Conservation (phyloP, 106 monocot genomes). For the Dendrobium catenatum region DNA sequence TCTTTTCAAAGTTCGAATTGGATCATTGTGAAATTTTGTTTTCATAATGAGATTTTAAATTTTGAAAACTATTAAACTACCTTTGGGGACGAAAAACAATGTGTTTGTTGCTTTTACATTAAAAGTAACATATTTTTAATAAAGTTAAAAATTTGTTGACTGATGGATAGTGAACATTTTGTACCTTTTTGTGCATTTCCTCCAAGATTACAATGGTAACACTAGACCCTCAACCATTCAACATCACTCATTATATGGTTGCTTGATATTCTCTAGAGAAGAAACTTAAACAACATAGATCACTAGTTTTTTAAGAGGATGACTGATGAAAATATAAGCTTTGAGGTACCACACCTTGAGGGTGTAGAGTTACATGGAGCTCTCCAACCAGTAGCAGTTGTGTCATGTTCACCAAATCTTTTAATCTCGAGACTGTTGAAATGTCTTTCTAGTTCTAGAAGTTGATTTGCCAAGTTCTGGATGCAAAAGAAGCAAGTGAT, state of each 20-base stretch:
- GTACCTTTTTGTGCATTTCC: neutral
- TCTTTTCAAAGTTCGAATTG: neutral
- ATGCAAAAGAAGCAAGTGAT: conserved; percentile 7
- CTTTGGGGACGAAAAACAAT: neutral
- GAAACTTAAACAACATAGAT: neutral
- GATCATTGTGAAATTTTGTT: neutral
- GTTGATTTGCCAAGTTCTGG: conserved; percentile 73
- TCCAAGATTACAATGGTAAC: neutral
- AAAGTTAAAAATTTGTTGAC: neutral
- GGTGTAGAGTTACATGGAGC: conserved; percentile 19
- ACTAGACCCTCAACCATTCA: neutral
- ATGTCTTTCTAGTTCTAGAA: conserved; percentile 84
- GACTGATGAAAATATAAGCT: neutral
- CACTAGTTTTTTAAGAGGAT: neutral
- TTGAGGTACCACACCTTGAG: conserved; percentile 40
- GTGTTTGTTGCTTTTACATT: too few species aligned
- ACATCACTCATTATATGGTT: neutral
- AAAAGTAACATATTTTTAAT: neutral
- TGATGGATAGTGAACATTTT: neutral
- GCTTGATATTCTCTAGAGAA: neutral
- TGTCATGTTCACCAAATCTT: conserved; percentile 59
- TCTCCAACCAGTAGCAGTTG: conserved; percentile 31
- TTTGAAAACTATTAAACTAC: neutral
- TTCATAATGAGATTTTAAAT: neutral
- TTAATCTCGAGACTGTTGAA: conserved; percentile 86